Percentiles rank a stretch among this genome's conserved stretches.
phyloP scores from a whole-genome alignment of 2,329 filamentous ascomycete species.

The Celoporthe dispersa region DNA sequence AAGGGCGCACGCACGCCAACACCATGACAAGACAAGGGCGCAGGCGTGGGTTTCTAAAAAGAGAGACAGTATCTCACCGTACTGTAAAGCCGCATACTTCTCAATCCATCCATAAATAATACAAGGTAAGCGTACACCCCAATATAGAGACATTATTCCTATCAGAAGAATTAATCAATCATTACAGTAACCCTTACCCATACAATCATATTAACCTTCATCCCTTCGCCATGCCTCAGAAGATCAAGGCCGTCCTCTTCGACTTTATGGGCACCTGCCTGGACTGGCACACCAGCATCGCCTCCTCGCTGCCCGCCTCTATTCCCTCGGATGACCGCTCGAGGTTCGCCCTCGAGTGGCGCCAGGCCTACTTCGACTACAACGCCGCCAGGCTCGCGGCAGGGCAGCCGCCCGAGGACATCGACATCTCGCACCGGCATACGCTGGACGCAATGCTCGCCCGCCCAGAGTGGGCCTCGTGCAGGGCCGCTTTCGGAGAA shows the following conservation, averaged over 20 bases:
- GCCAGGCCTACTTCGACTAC: constrained; percentile 52
- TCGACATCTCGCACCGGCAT: constrained; percentile 53
- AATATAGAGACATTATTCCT: not conserved
- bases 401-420: constrained; percentile 48
- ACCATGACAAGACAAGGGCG: not conserved
- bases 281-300: constrained; percentile 53
- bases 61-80: not conserved
- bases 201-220: not conserved
- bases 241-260: constrained; percentile 55
- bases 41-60: not conserved
- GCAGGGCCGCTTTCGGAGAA: constrained; percentile 22
- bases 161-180: not conserved
- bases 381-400: constrained; percentile 44
- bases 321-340: constrained; percentile 41
- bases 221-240: not conserved
- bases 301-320: constrained; percentile 40
- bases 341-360: constrained; percentile 54
- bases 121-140: not conserved
- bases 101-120: not conserved
- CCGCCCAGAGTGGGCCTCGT: constrained; percentile 29
- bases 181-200: not conserved
- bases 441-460: constrained; percentile 45
- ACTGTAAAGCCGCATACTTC: not conserved
- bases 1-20: constrained; percentile 1
- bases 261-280: constrained; percentile 64